phyloP scores from a whole-genome alignment of 495 filamentous ascomycete genomes.

The Stereocaulon alpinum region DNA sequence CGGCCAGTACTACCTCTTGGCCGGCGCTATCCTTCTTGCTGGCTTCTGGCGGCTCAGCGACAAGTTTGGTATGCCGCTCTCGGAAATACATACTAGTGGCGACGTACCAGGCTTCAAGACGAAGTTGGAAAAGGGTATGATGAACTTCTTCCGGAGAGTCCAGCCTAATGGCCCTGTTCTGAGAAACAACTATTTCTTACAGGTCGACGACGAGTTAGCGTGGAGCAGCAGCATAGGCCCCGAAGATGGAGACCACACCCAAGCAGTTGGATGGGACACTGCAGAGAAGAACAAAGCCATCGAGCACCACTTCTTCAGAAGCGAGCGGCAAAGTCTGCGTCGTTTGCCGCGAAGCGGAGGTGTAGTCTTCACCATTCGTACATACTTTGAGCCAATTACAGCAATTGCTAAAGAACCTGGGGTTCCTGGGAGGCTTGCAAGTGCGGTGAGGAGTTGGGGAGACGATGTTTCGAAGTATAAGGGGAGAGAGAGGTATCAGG shows the following conservation, averaged over 20 bases:
- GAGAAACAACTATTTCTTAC: conserved; percentile 67
- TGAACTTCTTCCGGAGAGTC: conserved; percentile 63
- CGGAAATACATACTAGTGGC: conserved; percentile 75
- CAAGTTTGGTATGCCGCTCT: conserved; percentile 75
- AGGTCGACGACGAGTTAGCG: conserved; percentile 60
- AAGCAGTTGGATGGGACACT: conserved; percentile 58
- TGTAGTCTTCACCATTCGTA: conserved; percentile 71
- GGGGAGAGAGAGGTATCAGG: conserved; percentile 67
- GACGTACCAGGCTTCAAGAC: conserved; percentile 67
- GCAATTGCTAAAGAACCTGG: conserved; percentile 57
- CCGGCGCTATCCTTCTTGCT: conserved; percentile 67
- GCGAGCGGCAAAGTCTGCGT: conserved; percentile 67
- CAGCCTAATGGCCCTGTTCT: conserved; percentile 54
- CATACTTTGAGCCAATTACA: conserved; percentile 64
- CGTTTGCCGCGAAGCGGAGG: conserved; percentile 63
- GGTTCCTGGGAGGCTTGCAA: conserved; percentile 62
- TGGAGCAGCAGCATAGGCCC: conserved; percentile 68
- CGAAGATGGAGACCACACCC: conserved; percentile 45
- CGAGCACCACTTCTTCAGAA: conserved; percentile 66
- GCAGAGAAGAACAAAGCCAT: conserved; percentile 70
- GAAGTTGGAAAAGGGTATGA: conserved; percentile 76
- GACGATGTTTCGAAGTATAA: conserved; percentile 78
- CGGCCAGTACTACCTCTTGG: conserved; percentile 76
- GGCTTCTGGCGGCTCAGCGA: conserved; percentile 83
- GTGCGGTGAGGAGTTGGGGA: conserved; percentile 73